Conservation (phyloP, 106 monocot genomes). For the Allium cepa region DNA sequence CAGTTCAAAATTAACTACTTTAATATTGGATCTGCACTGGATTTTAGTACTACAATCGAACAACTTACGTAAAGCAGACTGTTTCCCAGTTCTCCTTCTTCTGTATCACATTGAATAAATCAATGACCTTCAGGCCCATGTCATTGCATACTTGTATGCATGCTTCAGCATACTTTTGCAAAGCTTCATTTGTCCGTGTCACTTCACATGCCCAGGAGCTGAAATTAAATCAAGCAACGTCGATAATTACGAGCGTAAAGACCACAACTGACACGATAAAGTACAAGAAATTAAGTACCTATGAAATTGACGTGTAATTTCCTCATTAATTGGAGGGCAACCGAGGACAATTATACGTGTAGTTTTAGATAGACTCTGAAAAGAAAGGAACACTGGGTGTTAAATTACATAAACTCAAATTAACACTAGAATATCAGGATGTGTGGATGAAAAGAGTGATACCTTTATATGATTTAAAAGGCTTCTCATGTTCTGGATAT, state of each 20-base stretch:
- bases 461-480: slow-evolving; percentile 73
- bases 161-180: slow-evolving; percentile 67
- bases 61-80: slow-evolving; percentile 76
- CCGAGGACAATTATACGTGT: slow-evolving; percentile 73
- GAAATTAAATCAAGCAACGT: too few relatives aligned
- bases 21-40: too few relatives aligned
- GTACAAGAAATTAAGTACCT: slow-evolving; percentile 20
- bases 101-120: slow-evolving; percentile 66
- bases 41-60: not conserved
- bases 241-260: too few relatives aligned
- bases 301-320: slow-evolving; percentile 21
- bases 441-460: slow-evolving; percentile 14
- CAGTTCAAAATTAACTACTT: too few relatives aligned
- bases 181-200: slow-evolving; percentile 63
- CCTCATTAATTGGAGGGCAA: slow-evolving; percentile 81
- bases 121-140: slow-evolving; percentile 48
- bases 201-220: slow-evolving; percentile 4
- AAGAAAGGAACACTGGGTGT: not conserved
- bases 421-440: not conserved
- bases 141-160: slow-evolving; percentile 48
- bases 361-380: slow-evolving; percentile 69
- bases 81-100: slow-evolving; percentile 54
- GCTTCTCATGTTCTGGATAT: slow-evolving; percentile 72
- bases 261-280: not conserved
- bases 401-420: too few relatives aligned